Base-by-base conservation (phyloP, 2,329 filamentous ascomycete species). In the Penicillium hordei region DNA sequence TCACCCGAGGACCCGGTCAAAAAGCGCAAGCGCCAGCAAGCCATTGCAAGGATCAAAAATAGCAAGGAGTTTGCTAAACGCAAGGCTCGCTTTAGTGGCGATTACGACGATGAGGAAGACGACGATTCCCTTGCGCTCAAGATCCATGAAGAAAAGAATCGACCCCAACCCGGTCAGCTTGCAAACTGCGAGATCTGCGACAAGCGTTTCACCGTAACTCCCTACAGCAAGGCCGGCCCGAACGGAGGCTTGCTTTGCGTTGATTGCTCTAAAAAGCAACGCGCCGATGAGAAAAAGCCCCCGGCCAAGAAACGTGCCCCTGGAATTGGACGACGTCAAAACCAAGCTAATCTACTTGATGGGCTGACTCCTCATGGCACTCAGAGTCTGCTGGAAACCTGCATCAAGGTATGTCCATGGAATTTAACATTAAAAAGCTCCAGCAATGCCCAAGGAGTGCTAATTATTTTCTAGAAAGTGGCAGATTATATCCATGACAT, bases 191-290 rank as follows among this genome's bases (percentile, higher is more conserved):
- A 90, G 61, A 78, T 87, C 3, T 97, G 93, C 73, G 82, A 83
- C 43, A 96, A 94, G 61, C 87, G 92, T 38, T 97, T 97, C 70
- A 96, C 91, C 0, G 93, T 97, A 44, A 97, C 93, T 0, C 84
- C 91, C 0, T 97, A 97, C 76, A 92, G 89, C 61, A 89, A 91
- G 63, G 84, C 87, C 29, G 91, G 90, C 0, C 89, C 90, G 0
- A 82, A 89, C n/a, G 93, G 93, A 4, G 91, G 91, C 17, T 79
- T 97, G n/a, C 80, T 97, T 1, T 97, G 93, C 71, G 82, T 82
- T 4, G 86, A 89, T 23, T 97, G 93, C 69, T 89, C 90, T 23
- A 92, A 89, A 67, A 85, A 90, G 60, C 75, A 89, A 50, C 83
- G 84, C 40, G 88, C 90, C 61, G 85, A 88, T 25, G 81, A 85